A percentile compares a stretch with the other conserved stretches of the same genome.
Evolutionary conservation across 768 basidiomycete species (phyloP).

Genomic region (Amanita polypyramis): DNA sequence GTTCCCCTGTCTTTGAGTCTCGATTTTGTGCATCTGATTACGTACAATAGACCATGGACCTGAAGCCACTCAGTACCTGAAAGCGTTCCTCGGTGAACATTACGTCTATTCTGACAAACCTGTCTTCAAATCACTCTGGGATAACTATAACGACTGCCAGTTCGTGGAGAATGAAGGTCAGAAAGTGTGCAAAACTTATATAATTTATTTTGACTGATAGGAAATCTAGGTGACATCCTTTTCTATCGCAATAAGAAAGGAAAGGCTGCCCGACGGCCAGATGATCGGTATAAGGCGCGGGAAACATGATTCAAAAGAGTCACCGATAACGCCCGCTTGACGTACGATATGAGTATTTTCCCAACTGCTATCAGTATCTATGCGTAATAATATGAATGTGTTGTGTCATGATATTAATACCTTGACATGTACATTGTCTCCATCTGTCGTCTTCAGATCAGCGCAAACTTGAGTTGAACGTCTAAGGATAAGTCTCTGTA

Average conservation of each 20-base stretch:
- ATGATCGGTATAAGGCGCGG: background rate
- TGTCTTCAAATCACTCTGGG: constrained; percentile 38
- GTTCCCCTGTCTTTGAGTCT: constrained; percentile 10
- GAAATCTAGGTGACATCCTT: constrained; percentile 25
- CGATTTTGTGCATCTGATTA: background rate
- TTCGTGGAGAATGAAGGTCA: constrained; percentile 48
- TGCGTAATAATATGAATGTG: no score
- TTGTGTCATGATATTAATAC: background rate
- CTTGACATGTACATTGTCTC: background rate
- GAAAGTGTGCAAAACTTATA: background rate
- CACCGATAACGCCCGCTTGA: no score
- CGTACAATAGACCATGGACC: constrained; percentile 33
- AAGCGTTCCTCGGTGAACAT: constrained; percentile 37
- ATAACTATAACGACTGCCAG: constrained; percentile 43
- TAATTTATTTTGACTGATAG: background rate
- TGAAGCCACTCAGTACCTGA: constrained; percentile 39
- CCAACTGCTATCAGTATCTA: no score
- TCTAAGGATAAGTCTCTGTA: no score
- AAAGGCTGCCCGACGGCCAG: background rate
- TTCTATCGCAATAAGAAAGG: constrained; percentile 26
- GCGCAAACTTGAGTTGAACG: no score
- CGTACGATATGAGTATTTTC: no score
- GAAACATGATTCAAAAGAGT: background rate
- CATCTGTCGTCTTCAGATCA: background rate
- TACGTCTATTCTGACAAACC: constrained; percentile 33